These are phyloP conservation scores for Metschnikowia aberdeeniae DNA, from an alignment of 805 yeast species.

Conservation along the genomic window DNA sequence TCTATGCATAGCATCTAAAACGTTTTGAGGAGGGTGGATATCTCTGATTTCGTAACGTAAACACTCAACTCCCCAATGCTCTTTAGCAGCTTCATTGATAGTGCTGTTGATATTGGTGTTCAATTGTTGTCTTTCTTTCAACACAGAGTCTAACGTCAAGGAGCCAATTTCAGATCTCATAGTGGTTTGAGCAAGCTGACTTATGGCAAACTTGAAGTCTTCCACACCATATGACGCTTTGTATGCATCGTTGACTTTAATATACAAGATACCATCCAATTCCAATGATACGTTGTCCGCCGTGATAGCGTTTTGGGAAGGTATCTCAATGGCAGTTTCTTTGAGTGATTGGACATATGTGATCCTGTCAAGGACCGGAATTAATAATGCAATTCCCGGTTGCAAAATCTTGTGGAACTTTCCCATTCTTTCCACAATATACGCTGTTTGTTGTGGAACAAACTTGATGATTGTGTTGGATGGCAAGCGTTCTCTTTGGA, in stretches of 20 bases:
- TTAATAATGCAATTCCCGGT: conserved; percentile 72
- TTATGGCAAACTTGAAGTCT: conserved; percentile 79
- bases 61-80: conserved; percentile 79
- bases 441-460: conserved; percentile 88
- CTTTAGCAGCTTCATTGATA: conserved; percentile 77
- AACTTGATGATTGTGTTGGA: conserved; percentile 69
- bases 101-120: conserved; percentile 72
- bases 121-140: conserved; percentile 69
- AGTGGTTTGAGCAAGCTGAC: conserved; percentile 85
- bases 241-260: conserved; percentile 74
- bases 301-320: conserved; percentile 80
- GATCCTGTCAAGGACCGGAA: conserved; percentile 72
- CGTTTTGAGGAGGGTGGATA: conserved; percentile 82
- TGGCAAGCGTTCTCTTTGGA: conserved; percentile 64
- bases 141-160: conserved; percentile 70
- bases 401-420: conserved; percentile 61
- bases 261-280: conserved; percentile 78
- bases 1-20: conserved; percentile 86
- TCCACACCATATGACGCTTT: conserved; percentile 87
- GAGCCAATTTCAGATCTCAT: conserved; percentile 90
- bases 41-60: conserved; percentile 83
- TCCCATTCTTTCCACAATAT: conserved; percentile 91
- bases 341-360: conserved; percentile 79
- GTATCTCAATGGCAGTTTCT: conserved; percentile 82
- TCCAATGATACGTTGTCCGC: conserved; percentile 82